Evolutionary conservation across 2,329 filamentous ascomycete species (phyloP).

Genomic region (Epichloe amarillans): DNA sequence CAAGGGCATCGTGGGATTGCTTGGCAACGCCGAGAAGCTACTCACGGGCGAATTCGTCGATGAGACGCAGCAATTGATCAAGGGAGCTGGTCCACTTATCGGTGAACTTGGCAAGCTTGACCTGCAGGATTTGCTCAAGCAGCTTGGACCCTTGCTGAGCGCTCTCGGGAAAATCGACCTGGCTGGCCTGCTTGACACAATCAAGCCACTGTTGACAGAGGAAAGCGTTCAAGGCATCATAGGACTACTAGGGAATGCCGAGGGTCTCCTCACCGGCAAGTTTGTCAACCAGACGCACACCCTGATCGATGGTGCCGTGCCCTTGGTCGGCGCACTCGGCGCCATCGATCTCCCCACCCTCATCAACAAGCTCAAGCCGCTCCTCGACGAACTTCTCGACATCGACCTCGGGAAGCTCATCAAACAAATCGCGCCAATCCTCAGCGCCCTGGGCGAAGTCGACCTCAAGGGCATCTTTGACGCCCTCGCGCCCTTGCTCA

Average conservation of each 20-base stretch:
- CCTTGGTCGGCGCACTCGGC: conserved; percentile 22
- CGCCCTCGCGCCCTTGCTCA: conserved; percentile 21
- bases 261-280: conserved; percentile 18
- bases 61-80: conserved; percentile 16
- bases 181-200: conserved; percentile 18
- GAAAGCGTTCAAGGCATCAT: conserved; percentile 20
- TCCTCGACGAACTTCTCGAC: conserved; percentile 19
- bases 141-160: conserved; percentile 17
- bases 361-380: conserved; percentile 16
- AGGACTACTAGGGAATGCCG: conserved; percentile 21
- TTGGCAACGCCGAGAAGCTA: conserved; percentile 17
- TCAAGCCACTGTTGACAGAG: conserved; percentile 21
- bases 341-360: conserved; percentile 21
- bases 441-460: conserved; percentile 17
- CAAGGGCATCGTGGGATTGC: conserved; percentile 18
- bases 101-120: conserved; percentile 13
- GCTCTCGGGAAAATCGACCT: conserved; percentile 19
- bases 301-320: conserved; percentile 22
- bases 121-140: conserved; percentile 15
- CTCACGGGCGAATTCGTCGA: conserved; percentile 16
- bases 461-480: conserved; percentile 22
- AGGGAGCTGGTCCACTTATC: conserved; percentile 15
- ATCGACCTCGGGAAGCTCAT: conserved; percentile 16
- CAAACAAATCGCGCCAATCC: conserved; percentile 16
- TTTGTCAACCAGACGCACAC: conserved; percentile 18